Base-by-base conservation (phyloP, 129 eudicot genomes). In the Pittosporum tobira region DNA sequence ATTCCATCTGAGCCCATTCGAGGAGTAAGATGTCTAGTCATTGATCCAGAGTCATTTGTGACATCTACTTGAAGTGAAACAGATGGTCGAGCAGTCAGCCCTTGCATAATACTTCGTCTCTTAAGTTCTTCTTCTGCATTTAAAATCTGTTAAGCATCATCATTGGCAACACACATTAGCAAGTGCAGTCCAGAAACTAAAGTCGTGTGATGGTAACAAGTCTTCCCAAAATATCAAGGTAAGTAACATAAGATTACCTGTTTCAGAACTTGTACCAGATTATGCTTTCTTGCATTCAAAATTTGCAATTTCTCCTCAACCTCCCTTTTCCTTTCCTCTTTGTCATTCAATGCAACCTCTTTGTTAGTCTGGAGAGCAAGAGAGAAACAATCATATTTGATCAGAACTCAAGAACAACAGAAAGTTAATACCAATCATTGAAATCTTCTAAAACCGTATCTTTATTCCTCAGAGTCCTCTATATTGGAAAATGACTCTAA, bases 91-190 rank as follows among this genome's bases (percentile, higher is more conserved):
- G 61, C 68, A 0, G 84, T 65, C 28, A 68, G 23, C 26, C 84
- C 85, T 48, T 79, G 97, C 57, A 48, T 66, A 30, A 53, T 73
- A 60, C 77, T 79, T 73, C 81, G 80, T 78, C 85, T 80, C 59
- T 83, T 78, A 26, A 89, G 64, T 66, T 86, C 94, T 72, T 86
- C 98, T 69, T 91, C 98, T 36, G 95, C 98, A 83, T 62, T 79
- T 77, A 80, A 60, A 36, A 91, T 91, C 98, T 91, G 64, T 57
- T 59, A 71, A 57, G 44, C 45, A 48, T 15, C 52, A 54, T 68
- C 25, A 10, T 23, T 9, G 57, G 21, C 4, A 26, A 29, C 51
- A 69, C 51, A 69, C 28, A 16, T 68, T 14, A 55, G 50, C 63
- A 40, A 15, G 28, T 38, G 10, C 74, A 14, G 48, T 57, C 30